Base-by-base conservation (phyloP, 108 stramenopile genomes). In the Mediolabrus comicus region DNA sequence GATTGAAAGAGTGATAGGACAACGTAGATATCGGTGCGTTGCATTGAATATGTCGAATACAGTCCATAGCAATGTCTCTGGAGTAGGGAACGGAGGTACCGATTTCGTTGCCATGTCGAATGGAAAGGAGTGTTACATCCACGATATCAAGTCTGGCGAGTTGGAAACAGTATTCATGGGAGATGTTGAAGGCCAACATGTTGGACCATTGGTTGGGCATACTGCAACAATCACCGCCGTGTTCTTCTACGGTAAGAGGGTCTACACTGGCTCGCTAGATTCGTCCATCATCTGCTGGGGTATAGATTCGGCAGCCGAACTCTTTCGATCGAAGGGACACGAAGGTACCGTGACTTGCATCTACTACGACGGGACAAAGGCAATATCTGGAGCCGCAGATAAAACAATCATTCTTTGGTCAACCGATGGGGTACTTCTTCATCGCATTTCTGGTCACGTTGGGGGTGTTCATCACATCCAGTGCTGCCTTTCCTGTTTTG, bases 371-470 rank as follows among this genome's bases (percentile, higher is more conserved):
- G 68, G 61, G 13, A 38, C 61, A 27, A 83, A 74, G 58, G 58
- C 88, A 4, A 69, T 87, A 5, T 63, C 75, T 0, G 84, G 84
- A 2, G 79, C 74, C 43, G 87, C 89, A 10, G 89, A 90, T 54
- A 83, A 53, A 33, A 81, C 60, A 24, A 83, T 86, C n/a, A 67
- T 83, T 0, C 43, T 88, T 19, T 90, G 89, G 89, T 69, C 73
- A 9, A 35, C 36, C 10, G 65, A 58, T 10, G 89, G 85, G 3
- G 25, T 65, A 9, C 31, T 77, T 35, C 27, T 90, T 6, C 62
- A 71, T n/a, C 75, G 80, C 4, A 31, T 90, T 0, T 59, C 75
- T 53, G 86, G 87, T 0, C 85, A 90, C 76, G 53, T 64, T 22
- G 54, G 79, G 12, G 84, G 83, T 8, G 81, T 90, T 22, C 58